Evolutionary conservation across 2,329 filamentous ascomycete genomes (phyloP).

Genomic region (Arthrobotrys conoides): DNA sequence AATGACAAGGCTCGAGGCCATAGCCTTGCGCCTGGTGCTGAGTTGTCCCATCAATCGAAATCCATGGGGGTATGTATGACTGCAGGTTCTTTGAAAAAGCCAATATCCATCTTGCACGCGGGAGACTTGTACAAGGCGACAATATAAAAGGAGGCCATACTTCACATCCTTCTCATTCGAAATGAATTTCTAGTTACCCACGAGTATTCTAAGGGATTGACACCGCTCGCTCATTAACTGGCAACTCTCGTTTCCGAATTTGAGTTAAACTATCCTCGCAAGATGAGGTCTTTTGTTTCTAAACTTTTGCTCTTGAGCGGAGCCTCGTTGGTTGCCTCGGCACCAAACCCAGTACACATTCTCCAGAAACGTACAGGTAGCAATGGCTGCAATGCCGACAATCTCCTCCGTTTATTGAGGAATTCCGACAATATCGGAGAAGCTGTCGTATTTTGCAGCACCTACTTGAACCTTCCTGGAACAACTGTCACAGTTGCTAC

Average conservation of each 20-base stretch:
- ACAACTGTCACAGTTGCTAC: constrained; percentile 19
- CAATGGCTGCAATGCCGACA: constrained; percentile 20
- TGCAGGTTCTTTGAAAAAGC: background rate
- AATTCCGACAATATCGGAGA: constrained; percentile 10
- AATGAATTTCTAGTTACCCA: background rate
- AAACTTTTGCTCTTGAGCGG: constrained; percentile 13
- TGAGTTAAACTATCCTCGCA: background rate
- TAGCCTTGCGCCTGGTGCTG: constrained; percentile 3
- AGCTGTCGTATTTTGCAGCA: constrained; percentile 2
- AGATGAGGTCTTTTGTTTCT: constrained; percentile 21
- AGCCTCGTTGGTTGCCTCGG: constrained; percentile 10
- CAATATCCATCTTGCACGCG: background rate
- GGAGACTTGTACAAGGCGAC: background rate
- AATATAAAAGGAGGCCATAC: constrained; percentile 4
- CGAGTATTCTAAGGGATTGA: background rate
- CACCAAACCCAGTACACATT: constrained; percentile 16
- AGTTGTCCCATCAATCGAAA: background rate
- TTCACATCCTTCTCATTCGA: background rate
- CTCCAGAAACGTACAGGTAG: constrained; percentile 14
- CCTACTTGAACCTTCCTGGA: constrained; percentile 12
- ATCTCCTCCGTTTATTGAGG: constrained; percentile 19
- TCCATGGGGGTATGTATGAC: background rate
- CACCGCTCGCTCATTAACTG: background rate
- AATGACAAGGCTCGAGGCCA: constrained; percentile 1
- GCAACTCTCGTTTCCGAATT: constrained; percentile 13